These are phyloP conservation scores for Didymella segeticola DNA, from an alignment of 2,329 filamentous ascomycete species.

Conservation along the genomic window DNA sequence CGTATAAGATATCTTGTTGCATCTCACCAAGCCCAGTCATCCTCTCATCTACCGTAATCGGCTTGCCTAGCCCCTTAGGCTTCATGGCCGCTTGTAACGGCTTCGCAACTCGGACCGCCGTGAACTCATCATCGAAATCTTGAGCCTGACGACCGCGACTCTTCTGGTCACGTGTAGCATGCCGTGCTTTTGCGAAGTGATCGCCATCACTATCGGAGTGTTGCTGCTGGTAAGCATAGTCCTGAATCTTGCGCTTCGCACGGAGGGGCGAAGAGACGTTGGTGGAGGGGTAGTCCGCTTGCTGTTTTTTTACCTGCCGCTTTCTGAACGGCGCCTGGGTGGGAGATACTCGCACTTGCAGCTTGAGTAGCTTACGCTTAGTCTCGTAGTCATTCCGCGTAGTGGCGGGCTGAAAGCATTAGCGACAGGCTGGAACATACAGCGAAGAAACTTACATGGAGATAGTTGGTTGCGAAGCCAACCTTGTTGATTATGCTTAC, in stretches of 20 bases:
- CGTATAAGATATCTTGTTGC: slow-evolving; percentile 68
- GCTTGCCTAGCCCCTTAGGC: slow-evolving; percentile 58
- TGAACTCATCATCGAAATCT: slow-evolving; percentile 54
- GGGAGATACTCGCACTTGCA: slow-evolving; percentile 62
- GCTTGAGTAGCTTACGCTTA: slow-evolving; percentile 50
- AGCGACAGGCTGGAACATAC: slow-evolving; percentile 10
- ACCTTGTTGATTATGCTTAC: slow-evolving; percentile 68
- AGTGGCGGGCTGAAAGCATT: slow-evolving; percentile 48
- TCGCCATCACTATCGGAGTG: slow-evolving; percentile 37
- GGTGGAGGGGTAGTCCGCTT: slow-evolving; percentile 65
- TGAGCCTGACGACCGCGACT: slow-evolving; percentile 47
- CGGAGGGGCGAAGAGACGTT: slow-evolving; percentile 71
- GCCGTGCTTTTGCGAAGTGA: slow-evolving; percentile 32
- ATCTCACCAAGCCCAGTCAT: slow-evolving; percentile 63
- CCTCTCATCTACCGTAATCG: slow-evolving; percentile 64
- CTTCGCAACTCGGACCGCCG: slow-evolving; percentile 43
- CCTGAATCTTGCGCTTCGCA: slow-evolving; percentile 46
- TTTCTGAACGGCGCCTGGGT: slow-evolving; percentile 39
- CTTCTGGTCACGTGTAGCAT: slow-evolving; percentile 25
- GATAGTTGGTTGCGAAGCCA: slow-evolving; percentile 77
- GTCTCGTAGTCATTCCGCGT: slow-evolving; percentile 55
- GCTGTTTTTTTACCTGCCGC: slow-evolving; percentile 39
- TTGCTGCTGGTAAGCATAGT: slow-evolving; percentile 34
- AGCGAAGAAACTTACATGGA: slow-evolving; percentile 59
- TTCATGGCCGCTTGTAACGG: slow-evolving; percentile 47